Evolutionary conservation across 2,329 filamentous ascomycete species (phyloP), one percentile per base, ranked within the genome.

Genomic region (Penicillium sp.): DNA sequence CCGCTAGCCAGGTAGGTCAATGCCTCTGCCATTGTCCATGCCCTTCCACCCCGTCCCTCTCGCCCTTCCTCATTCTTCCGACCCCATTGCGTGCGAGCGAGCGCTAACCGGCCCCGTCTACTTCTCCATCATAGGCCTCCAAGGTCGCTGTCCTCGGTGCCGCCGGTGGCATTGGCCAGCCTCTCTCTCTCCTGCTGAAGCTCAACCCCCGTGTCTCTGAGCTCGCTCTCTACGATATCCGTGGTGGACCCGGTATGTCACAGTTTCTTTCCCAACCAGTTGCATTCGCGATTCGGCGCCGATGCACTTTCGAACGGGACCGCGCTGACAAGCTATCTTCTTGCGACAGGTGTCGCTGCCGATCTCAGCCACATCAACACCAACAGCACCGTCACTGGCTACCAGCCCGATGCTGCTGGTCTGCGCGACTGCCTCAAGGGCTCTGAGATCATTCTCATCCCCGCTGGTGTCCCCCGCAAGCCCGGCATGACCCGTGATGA

Each of bases 301-400:
- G 37, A 22, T 42, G 28, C 35, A 43, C 37, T 54, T 54, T n/a
- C 13, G 38, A 54, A 28, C 42, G 10, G 8, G 11, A 38, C 40
- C 43, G 19, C 30, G 33, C 49, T 48, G 51, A 58, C 42, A 13
- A 10, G 26, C 2, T 5, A n/a, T 30, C 19, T 22, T 60, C 53
- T 52, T 52, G 51, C 62, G 49, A 42, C 72, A 95, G 94, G 94
- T 89, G 95, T 99, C 81, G 95, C 94, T 73, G 95, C 95, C 79
- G 95, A 99, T 82, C 88, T 99, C 81, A 91, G 91, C 77, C 95
- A 99, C 86, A 93, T 99, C 88, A 98, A 98, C 89, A 97, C 94
- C 83, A 96, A 96, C 89, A 94, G 91, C 84, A 89, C 81, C 73
- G 94, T 98, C 81, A 93, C 86, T 75, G 95, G 95, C 78, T 96